Conservation (phyloP, 2,329 filamentous ascomycete genomes). For the Dothistroma pini region DNA sequence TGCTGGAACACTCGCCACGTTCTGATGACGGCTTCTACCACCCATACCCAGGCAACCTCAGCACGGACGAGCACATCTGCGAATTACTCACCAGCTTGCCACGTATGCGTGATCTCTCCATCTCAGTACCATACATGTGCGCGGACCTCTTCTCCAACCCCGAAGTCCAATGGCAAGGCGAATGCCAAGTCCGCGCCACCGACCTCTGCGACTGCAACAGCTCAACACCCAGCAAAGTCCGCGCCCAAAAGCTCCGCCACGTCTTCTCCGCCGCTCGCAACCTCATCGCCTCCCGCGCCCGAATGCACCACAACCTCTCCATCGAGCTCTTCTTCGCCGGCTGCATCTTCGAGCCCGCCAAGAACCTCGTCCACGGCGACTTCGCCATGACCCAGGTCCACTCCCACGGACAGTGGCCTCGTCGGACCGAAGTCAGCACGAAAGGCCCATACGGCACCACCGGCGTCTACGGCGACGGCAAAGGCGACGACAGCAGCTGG, state of each 20-base stretch:
- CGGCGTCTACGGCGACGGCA: slow-evolving; percentile 50
- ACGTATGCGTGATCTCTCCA: slow-evolving; percentile 46
- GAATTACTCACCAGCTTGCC: slow-evolving; percentile 46
- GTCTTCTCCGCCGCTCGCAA: slow-evolving; percentile 41
- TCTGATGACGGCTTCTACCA: slow-evolving; percentile 52
- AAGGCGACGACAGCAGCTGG: slow-evolving; percentile 42
- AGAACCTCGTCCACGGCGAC: slow-evolving; percentile 47
- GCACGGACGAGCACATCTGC: slow-evolving; percentile 47
- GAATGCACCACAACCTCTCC: slow-evolving; percentile 39
- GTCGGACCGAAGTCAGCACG: slow-evolving; percentile 33
- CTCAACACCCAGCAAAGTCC: slow-evolving; percentile 34
- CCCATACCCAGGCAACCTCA: slow-evolving; percentile 45
- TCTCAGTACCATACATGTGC: slow-evolving; percentile 49
- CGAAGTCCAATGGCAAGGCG: slow-evolving; percentile 44
- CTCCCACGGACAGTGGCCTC: slow-evolving; percentile 42
- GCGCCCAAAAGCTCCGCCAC: slow-evolving; percentile 37
- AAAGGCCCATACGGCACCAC: slow-evolving; percentile 51
- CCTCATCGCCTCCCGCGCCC: slow-evolving; percentile 40
- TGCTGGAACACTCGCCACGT: slow-evolving; percentile 53
- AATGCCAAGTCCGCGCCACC: slow-evolving; percentile 49
- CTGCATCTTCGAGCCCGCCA: slow-evolving; percentile 50
- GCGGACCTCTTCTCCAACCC: slow-evolving; percentile 44
- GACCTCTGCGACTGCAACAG: slow-evolving; percentile 46
- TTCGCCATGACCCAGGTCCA: slow-evolving; percentile 44
- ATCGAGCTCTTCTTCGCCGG: slow-evolving; percentile 52